Conservation (phyloP, 2,329 filamentous ascomycete species). For the Colletotrichum noveboracense region DNA sequence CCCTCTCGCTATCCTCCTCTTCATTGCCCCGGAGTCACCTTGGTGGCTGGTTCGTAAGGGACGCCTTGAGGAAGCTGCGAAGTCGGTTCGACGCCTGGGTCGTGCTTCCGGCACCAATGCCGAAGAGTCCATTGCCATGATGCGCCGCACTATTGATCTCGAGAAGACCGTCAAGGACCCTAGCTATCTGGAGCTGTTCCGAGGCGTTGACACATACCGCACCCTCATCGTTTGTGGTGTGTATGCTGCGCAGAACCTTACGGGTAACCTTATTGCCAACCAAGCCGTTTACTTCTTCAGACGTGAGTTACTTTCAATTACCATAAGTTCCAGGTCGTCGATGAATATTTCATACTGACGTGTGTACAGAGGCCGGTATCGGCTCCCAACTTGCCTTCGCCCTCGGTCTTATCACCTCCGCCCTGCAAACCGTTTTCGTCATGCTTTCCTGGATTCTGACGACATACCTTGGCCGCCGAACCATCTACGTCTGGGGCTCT, state of each 20-base stretch:
- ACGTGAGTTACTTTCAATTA: slow-evolving; percentile 39
- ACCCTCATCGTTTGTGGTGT: slow-evolving; percentile 61
- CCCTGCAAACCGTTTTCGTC: slow-evolving; percentile 65
- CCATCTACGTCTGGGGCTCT: slow-evolving; percentile 68
- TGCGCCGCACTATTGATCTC: slow-evolving; percentile 57
- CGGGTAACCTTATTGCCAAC: slow-evolving; percentile 67
- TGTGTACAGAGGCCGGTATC: slow-evolving; percentile 63
- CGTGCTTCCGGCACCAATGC: slow-evolving; percentile 24
- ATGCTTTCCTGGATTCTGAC: slow-evolving; percentile 73
- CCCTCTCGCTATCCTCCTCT: slow-evolving; percentile 55
- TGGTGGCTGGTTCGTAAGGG: slow-evolving; percentile 63
- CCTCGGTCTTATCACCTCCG: slow-evolving; percentile 68
- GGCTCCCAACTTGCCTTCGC: slow-evolving; percentile 59
- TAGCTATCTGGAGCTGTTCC: slow-evolving; percentile 56
- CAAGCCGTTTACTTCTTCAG: slow-evolving; percentile 67
- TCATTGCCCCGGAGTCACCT: slow-evolving; percentile 56
- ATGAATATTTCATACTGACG: slow-evolving; percentile 13
- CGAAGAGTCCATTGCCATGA: slow-evolving; percentile 25
- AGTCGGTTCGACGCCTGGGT: slow-evolving; percentile 53
- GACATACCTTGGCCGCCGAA: slow-evolving; percentile 65
- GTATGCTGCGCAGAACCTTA: slow-evolving; percentile 65
- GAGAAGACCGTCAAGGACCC: slow-evolving; percentile 54
- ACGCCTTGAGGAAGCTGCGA: slow-evolving; percentile 46
- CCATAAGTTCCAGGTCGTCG: not conserved
- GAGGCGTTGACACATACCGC: slow-evolving; percentile 58